These are phyloP conservation scores for Pythium phragmiticola DNA, from an alignment of 352 stramenopile genomes.

Conservation along the genomic window DNA sequence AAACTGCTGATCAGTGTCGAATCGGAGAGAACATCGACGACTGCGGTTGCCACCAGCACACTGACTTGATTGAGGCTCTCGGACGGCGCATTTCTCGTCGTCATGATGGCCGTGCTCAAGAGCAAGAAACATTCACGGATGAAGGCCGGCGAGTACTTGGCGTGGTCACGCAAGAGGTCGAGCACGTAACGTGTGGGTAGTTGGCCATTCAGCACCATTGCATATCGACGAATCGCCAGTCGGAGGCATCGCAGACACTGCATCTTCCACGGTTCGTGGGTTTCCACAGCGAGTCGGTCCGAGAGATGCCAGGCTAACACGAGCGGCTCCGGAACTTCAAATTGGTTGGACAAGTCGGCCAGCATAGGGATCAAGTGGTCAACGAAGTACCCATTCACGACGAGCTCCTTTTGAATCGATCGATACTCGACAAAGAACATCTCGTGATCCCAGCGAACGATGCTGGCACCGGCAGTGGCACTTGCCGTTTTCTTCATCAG, in stretches of 20 bases:
- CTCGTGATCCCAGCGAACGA: constrained; percentile 69
- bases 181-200: constrained; percentile 60
- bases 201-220: constrained; percentile 79
- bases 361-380: constrained; percentile 71
- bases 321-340: constrained; percentile 70
- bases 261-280: constrained; percentile 55
- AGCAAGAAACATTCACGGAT: constrained; percentile 77
- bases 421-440: constrained; percentile 78
- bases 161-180: constrained; percentile 56
- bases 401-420: constrained; percentile 69
- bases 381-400: constrained; percentile 84
- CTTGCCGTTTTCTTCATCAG: constrained; percentile 23
- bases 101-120: constrained; percentile 71
- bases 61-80: constrained; percentile 65
- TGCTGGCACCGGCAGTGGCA: constrained; percentile 20
- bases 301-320: constrained; percentile 81
- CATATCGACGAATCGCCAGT: constrained; percentile 69
- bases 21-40: constrained; percentile 64
- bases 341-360: constrained; percentile 55
- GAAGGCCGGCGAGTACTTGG: constrained; percentile 44
- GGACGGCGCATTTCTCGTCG: constrained; percentile 55
- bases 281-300: constrained; percentile 63
- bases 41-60: constrained; percentile 39
- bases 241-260: constrained; percentile 68
- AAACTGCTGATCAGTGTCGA: constrained; percentile 50